Percentiles rank a stretch among this genome's conserved stretches.
Conservation (phyloP, 345 rosid genomes). For the Eucalyptus regnans region DNA sequence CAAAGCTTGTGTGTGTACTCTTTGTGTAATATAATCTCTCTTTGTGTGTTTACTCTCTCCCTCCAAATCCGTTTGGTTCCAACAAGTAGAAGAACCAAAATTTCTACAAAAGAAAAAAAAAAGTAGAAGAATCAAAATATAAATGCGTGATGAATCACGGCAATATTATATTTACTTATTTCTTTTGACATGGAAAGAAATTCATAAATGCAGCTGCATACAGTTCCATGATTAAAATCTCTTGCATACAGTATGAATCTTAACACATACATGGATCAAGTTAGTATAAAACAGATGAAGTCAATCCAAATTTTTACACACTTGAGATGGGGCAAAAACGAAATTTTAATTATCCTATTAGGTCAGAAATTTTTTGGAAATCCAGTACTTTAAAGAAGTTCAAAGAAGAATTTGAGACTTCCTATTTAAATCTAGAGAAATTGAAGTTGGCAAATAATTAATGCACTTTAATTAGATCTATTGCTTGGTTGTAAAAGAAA, state of each 20-base stretch:
- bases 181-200: neutral
- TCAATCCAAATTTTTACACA: neutral
- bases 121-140: too few relatives aligned
- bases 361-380: neutral
- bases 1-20: too few relatives aligned
- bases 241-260: neutral
- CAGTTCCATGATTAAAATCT: neutral
- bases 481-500: neutral
- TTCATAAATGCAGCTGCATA: neutral
- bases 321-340: neutral
- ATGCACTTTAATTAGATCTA: neutral
- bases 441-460: fast-evolving
- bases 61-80: too few relatives aligned
- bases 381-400: neutral
- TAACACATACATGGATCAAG: neutral
- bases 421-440: neutral
- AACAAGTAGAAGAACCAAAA: too few relatives aligned
- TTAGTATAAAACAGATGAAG: neutral
- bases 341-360: neutral
- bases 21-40: too few relatives aligned
- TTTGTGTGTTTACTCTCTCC: too few relatives aligned
- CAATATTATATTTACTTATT: neutral
- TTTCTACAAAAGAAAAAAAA: too few relatives aligned
- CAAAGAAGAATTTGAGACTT: neutral
- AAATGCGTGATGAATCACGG: too few relatives aligned